Conservation (phyloP, 768 basidiomycete species). For the Serendipita vermifera region DNA sequence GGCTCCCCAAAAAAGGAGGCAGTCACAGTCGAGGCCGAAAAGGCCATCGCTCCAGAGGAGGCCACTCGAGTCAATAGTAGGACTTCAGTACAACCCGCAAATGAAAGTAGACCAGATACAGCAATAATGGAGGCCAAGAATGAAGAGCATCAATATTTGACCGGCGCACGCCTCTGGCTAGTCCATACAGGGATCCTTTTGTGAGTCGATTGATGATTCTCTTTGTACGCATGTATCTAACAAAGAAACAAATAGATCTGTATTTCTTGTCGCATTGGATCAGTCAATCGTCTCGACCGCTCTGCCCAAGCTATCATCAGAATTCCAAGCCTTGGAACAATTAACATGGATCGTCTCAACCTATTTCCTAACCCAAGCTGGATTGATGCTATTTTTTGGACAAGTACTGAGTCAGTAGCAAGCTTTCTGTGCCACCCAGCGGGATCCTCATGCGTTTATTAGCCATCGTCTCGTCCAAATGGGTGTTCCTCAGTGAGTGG, state of each 20-base stretch:
- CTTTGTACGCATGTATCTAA: no score
- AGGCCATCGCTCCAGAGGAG: neutral
- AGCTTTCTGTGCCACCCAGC: no score
- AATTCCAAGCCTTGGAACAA: constrained; percentile 11
- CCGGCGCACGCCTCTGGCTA: neutral
- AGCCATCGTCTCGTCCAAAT: neutral
- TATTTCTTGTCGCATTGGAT: constrained; percentile 11
- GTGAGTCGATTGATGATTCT: neutral
- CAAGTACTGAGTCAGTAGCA: neutral
- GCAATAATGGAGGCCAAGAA: neutral
- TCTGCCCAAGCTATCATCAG: constrained; percentile 13
- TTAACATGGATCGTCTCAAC: constrained; percentile 12
- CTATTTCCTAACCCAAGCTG: constrained; percentile 12
- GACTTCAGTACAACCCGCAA: neutral
- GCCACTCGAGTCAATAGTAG: constrained; percentile 9
- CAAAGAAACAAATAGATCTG: constrained; percentile 2
- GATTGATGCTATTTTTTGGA: constrained; percentile 5
- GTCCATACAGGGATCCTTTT: constrained; percentile 3
- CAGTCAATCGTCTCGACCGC: constrained; percentile 24
- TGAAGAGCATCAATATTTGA: neutral
- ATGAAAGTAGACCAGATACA: neutral
- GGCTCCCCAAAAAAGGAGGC: no score
- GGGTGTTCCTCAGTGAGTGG: neutral
- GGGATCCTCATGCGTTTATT: no score
- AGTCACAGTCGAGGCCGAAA: neutral